Percentiles rank a stretch among this genome's conserved stretches.
Conservation (phyloP, 805 yeast genomes). For the Saturnispora serradocipensis region DNA sequence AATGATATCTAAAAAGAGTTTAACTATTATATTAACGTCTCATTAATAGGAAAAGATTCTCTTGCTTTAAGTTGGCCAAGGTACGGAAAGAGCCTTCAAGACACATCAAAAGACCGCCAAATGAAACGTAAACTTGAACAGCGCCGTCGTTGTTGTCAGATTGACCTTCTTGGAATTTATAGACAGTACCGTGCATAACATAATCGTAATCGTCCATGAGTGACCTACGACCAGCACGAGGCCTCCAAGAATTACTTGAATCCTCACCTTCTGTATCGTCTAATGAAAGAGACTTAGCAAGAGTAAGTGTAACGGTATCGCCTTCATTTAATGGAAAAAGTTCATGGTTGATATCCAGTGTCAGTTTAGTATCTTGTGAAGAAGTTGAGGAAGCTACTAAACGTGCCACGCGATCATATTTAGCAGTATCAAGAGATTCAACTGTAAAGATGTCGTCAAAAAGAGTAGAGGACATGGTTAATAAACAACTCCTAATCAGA, state of each 20-base stretch:
- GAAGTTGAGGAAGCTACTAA: slow-evolving; percentile 83
- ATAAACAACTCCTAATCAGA: background rate
- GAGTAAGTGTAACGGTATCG: slow-evolving; percentile 75
- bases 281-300: slow-evolving; percentile 63
- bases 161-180: slow-evolving; percentile 83
- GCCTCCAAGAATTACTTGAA: slow-evolving; percentile 51
- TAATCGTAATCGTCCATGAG: slow-evolving; percentile 96
- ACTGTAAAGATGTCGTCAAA: slow-evolving; percentile 91
- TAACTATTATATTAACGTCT: slow-evolving; percentile 38
- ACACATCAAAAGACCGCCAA: slow-evolving; percentile 90
- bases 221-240: slow-evolving; percentile 72
- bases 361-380: slow-evolving; percentile 67
- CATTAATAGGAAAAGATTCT: slow-evolving; percentile 80
- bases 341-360: slow-evolving; percentile 86
- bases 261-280: slow-evolving; percentile 33
- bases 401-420: slow-evolving; percentile 88
- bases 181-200: slow-evolving; percentile 96
- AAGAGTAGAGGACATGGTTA: slow-evolving; percentile 55
- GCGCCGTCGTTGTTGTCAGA: slow-evolving; percentile 32
- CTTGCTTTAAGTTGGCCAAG: slow-evolving; percentile 83
- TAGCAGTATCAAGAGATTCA: slow-evolving; percentile 73
- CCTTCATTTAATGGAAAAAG: slow-evolving; percentile 73
- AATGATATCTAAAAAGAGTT: background rate
- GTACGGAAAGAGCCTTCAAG: slow-evolving; percentile 92
- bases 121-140: slow-evolving; percentile 86